Percentiles rank a stretch among this genome's conserved stretches.
Conservation (phyloP, 2,329 filamentous ascomycete genomes). For the Sarocladium brachiariae region DNA sequence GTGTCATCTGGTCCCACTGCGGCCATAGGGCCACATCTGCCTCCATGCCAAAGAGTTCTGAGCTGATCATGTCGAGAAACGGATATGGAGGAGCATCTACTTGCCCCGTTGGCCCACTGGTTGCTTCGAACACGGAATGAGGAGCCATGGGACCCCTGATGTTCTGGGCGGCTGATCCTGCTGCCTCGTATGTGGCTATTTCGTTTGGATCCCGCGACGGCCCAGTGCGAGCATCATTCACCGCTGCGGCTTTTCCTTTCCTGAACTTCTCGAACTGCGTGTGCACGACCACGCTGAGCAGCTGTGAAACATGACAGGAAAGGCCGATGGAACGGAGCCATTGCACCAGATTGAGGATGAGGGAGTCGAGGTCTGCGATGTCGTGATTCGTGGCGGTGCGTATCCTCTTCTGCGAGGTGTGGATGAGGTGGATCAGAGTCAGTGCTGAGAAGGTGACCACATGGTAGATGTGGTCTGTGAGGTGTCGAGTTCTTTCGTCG, state of each 20-base stretch:
- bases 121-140: not conserved
- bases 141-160: not conserved
- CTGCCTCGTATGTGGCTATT: too few species aligned
- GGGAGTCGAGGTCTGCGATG: slow-evolving; percentile 13
- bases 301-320: slow-evolving; percentile 19
- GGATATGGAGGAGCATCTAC: not conserved
- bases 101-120: not conserved
- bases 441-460: slow-evolving; percentile 21
- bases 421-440: slow-evolving; percentile 17
- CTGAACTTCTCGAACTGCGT: slow-evolving; percentile 18
- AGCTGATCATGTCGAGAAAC: slow-evolving; percentile 1
- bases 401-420: slow-evolving; percentile 17
- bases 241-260: too few species aligned
- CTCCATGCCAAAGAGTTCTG: slow-evolving; percentile 6
- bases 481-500: slow-evolving; percentile 21
- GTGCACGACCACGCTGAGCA: slow-evolving; percentile 18
- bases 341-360: slow-evolving; percentile 15
- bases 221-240: too few species aligned
- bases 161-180: too few species aligned
- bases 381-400: slow-evolving; percentile 12
- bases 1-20: slow-evolving; percentile 1
- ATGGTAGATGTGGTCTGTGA: slow-evolving; percentile 24
- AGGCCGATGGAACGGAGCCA: slow-evolving; percentile 20
- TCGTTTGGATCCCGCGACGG: too few species aligned
- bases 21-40: slow-evolving; percentile 1